Percentiles rank a stretch among this genome's conserved stretches.
Evolutionary conservation across 208 protist genomes (phyloP).

Genomic region (Trichomonas vaginalis): DNA sequence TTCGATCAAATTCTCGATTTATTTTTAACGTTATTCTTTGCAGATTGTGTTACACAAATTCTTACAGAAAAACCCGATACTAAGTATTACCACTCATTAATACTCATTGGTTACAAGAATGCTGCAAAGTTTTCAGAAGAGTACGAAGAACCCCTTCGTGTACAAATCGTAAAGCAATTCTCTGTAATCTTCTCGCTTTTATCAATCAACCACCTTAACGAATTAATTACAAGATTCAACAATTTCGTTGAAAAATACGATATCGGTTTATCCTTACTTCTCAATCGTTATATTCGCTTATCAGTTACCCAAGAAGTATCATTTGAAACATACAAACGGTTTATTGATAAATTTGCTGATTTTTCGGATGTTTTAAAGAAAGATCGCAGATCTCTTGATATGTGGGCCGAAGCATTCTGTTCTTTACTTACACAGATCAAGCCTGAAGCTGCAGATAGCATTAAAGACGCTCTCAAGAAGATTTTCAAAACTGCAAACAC

Average conservation of each 20-base stretch:
- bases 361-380: background rate
- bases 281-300: background rate
- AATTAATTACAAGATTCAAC: background rate
- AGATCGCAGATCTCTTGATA: background rate
- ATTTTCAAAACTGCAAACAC: background rate
- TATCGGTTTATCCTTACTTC: background rate
- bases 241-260: background rate
- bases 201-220: background rate
- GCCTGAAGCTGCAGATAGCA: background rate
- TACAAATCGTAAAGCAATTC: background rate
- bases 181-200: background rate
- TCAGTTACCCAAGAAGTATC: background rate
- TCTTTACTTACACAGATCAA: background rate
- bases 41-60: conserved; percentile 7
- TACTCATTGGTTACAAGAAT: background rate
- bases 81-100: background rate
- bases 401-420: background rate
- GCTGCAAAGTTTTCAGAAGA: background rate
- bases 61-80: background rate
- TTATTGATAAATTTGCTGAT: background rate
- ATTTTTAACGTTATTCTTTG: background rate
- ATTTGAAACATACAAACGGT: background rate
- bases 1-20: background rate
- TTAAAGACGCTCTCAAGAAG: background rate
- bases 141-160: background rate